These are phyloP conservation scores for Entrophospora sp. DNA, from an alignment of 192 early-diverging fungal species.

Conservation along the genomic window DNA sequence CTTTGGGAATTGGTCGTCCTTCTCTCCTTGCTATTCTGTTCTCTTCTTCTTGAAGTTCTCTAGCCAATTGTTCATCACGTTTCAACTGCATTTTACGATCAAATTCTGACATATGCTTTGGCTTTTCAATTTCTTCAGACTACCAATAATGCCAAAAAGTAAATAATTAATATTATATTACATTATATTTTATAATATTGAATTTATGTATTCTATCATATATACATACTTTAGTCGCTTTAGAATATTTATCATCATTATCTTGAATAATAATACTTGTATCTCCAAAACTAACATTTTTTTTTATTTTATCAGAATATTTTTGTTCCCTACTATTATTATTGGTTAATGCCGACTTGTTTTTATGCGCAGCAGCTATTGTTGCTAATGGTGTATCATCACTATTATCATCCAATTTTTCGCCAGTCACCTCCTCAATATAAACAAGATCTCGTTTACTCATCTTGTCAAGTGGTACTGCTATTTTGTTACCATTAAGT, in stretches of 20 bases:
- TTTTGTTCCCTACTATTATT: constrained; percentile 55
- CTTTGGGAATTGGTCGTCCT: constrained; percentile 6
- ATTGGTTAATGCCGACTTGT: constrained; percentile 29
- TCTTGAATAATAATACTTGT: constrained; percentile 26
- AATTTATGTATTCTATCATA: no score
- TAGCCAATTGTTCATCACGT: constrained; percentile 73
- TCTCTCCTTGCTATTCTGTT: constrained; percentile 24
- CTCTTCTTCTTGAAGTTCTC: constrained; percentile 72
- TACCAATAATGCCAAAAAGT: constrained; percentile 7
- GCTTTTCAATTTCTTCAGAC: constrained; percentile 2
- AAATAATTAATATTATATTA: constrained; percentile 27
- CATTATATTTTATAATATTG: background rate
- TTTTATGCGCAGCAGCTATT: constrained; percentile 19
- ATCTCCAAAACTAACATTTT: constrained; percentile 30
- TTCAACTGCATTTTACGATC: constrained; percentile 52
- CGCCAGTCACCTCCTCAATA: constrained; percentile 43
- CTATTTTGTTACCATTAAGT: constrained; percentile 88
- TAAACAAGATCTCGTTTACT: constrained; percentile 44
- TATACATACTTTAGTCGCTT: no score
- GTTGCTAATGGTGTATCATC: constrained; percentile 11
- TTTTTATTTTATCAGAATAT: constrained; percentile 35
- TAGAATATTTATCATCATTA: constrained; percentile 17
- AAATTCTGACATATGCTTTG: constrained; percentile 8
- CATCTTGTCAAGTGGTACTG: constrained; percentile 84
- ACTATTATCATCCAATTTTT: constrained; percentile 27